These are phyloP conservation scores for Oryza meyeriana DNA, from an alignment of 176 grass and related monocot genomes.

Conservation along the genomic window DNA sequence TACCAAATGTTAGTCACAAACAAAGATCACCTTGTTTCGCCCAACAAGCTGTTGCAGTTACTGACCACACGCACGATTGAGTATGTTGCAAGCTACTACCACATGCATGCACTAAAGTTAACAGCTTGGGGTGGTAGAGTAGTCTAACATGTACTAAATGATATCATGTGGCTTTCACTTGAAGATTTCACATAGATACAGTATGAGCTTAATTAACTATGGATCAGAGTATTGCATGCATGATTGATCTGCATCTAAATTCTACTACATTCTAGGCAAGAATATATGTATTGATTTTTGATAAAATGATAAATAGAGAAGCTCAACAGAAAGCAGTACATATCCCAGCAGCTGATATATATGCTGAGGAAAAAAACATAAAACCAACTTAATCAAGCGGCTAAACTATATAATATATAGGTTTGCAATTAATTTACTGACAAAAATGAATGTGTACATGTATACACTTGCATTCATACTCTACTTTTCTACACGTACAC, in stretches of 20 bases:
- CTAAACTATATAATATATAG: not conserved
- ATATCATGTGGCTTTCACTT: constrained; percentile 30
- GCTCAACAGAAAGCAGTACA: too few relatives aligned
- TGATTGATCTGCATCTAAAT: not conserved
- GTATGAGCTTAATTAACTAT: not conserved
- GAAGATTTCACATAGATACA: not conserved
- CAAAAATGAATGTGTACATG: not conserved
- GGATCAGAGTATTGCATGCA: too few relatives aligned
- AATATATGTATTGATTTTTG: not conserved
- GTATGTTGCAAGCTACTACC: constrained; percentile 27
- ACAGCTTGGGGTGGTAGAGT: not conserved
- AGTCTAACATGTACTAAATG: constrained; percentile 32
- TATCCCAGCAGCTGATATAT: not conserved
- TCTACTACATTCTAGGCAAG: not conserved
- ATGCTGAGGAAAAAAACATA: not conserved
- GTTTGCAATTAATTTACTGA: not conserved
- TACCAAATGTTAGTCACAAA: not conserved
- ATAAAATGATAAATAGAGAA: not conserved
- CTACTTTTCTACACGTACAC: constrained; percentile 22
- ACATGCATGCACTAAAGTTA: constrained; percentile 41
- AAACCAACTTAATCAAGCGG: not conserved
- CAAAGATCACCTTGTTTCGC: not conserved
- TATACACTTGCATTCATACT: constrained; percentile 22
- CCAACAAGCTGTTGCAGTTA: not conserved
- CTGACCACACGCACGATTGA: constrained; percentile 21